Conservation (phyloP, 306 rosid species). For the Luffa aegyptiaca region DNA sequence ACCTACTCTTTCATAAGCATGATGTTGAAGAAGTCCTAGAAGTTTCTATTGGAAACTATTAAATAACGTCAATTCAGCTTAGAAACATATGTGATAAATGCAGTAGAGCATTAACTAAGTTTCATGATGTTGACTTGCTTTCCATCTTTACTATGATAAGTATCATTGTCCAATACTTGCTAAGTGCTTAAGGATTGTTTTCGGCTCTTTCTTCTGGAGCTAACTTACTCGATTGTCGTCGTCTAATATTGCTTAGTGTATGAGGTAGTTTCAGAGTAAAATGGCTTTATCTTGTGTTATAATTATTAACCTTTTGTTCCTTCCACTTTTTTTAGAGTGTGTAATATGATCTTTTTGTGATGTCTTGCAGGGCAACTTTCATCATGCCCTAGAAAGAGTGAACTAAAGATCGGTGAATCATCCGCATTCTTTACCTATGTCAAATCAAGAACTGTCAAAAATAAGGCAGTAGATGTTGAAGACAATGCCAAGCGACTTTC, state of each 20-base stretch:
- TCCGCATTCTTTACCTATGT: conserved; percentile 92
- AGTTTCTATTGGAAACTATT: background rate
- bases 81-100: background rate
- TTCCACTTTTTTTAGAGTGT: background rate
- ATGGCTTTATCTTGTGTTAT: background rate
- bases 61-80: background rate
- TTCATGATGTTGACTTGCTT: background rate
- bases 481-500: conserved; percentile 13
- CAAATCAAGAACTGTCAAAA: conserved; percentile 38
- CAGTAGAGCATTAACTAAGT: background rate
- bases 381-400: conserved; percentile 69
- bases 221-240: background rate
- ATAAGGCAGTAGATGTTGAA: conserved; percentile 19
- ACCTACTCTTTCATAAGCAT: background rate
- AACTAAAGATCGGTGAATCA: conserved; percentile 84
- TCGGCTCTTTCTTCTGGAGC: background rate
- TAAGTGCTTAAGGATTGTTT: background rate
- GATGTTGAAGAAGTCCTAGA: background rate
- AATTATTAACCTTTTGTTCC: background rate
- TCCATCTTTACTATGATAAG: background rate
- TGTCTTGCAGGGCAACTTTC: conserved; percentile 38
- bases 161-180: background rate
- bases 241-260: background rate
- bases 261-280: background rate
- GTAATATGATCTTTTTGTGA: background rate